Conservation (phyloP, 768 basidiomycete genomes). For the Kwoniella bestiolae region DNA sequence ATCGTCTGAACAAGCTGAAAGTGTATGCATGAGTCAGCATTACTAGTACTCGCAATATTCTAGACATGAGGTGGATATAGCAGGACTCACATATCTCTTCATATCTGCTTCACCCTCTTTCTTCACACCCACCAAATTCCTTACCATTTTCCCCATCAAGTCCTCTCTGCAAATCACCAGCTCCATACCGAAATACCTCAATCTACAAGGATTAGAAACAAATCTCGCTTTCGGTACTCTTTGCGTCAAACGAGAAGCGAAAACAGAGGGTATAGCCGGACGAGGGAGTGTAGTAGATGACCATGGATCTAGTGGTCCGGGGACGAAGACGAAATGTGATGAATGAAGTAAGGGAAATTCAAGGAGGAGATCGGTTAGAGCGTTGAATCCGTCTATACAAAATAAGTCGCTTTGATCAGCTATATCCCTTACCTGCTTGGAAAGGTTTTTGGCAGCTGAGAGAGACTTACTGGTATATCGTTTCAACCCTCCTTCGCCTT, state of each 20-base stretch:
- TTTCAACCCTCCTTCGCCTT: constrained; percentile 73
- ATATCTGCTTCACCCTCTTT: constrained; percentile 72
- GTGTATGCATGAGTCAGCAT: not conserved
- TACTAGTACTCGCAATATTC: not conserved
- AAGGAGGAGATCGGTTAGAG: constrained; percentile 79
- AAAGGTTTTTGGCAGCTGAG: not conserved
- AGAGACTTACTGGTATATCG: constrained; percentile 74
- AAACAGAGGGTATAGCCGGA: constrained; percentile 74
- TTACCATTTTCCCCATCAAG: constrained; percentile 87
- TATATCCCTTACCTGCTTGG: not conserved
- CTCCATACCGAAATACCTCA: constrained; percentile 94
- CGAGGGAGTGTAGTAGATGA: constrained; percentile 81
- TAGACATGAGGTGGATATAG: not conserved
- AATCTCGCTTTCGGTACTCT: constrained; percentile 81
- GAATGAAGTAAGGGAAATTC: constrained; percentile 77
- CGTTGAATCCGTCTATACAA: constrained; percentile 66
- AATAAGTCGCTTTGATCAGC: not conserved
- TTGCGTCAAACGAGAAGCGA: constrained; percentile 70
- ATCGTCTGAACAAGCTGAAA: constrained; percentile 90
- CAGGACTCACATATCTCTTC: constrained; percentile 76
- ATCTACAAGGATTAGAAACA: constrained; percentile 86
- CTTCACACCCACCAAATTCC: constrained; percentile 89
- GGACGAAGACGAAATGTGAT: constrained; percentile 92
- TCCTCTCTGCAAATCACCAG: constrained; percentile 93
- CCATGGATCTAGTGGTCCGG: constrained; percentile 86